Evolutionary conservation across 768 basidiomycete species (phyloP).

Genomic region (Lactifluus echinatus): DNA sequence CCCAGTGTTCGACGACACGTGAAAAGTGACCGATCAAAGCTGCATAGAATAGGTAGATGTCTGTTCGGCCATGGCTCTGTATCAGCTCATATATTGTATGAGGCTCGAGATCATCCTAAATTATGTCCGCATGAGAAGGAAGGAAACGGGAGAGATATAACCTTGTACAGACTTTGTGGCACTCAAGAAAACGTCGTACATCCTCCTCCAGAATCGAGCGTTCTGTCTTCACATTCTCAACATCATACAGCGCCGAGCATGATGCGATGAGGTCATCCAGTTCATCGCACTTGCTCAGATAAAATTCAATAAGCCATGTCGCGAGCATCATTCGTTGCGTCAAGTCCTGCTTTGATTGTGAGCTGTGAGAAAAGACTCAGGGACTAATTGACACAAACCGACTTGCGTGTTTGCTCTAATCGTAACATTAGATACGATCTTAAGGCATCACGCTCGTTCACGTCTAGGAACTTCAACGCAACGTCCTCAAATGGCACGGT

Average conservation of each 20-base stretch:
- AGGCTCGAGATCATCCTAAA: conserved; percentile 72
- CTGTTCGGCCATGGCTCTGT: conserved; percentile 84
- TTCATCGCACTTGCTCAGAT: conserved; percentile 92
- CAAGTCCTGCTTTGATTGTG: conserved; percentile 48
- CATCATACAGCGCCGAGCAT: conserved; percentile 70
- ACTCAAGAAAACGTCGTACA: conserved; percentile 83
- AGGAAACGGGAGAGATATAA: background rate
- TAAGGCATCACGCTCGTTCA: conserved; percentile 81
- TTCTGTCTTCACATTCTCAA: conserved; percentile 77
- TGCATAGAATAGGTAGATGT: conserved; percentile 89
- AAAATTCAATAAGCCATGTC: conserved; percentile 97
- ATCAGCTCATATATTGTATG: conserved; percentile 89
- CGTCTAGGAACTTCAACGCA: conserved; percentile 81
- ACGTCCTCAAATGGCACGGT: conserved; percentile 89
- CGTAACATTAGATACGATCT: conserved; percentile 84
- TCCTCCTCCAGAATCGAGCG: conserved; percentile 85
- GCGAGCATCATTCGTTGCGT: conserved; percentile 97
- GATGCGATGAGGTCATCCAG: conserved; percentile 91
- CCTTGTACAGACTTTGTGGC: conserved; percentile 64
- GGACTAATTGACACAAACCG: conserved; percentile 40
- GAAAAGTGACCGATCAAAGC: conserved; percentile 70
- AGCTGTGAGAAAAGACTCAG: background rate
- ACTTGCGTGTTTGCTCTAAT: conserved; percentile 76
- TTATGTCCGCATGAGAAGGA: background rate
- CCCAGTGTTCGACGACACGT: conserved; percentile 86